Evolutionary conservation across 129 eudicot species (phyloP).

Genomic region (Pulicaria dysenterica): DNA sequence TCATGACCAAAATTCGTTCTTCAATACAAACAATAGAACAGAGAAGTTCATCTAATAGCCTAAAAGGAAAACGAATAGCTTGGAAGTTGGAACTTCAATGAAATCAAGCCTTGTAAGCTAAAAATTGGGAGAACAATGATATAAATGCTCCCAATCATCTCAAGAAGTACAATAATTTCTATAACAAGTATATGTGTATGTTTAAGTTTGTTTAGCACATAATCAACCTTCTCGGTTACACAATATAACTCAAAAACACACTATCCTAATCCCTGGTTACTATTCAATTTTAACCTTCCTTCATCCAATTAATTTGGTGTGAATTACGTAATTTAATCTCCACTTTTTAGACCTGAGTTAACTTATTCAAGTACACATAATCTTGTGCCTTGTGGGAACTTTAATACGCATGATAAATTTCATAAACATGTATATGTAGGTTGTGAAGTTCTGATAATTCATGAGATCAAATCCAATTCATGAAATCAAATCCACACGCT

Average conservation of each 20-base stretch:
- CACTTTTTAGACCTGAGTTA: neutral
- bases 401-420: neutral
- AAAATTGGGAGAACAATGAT: neutral
- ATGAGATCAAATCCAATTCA: constrained; percentile 1
- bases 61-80: neutral
- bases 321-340: neutral
- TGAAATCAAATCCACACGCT: too few species aligned
- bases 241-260: neutral
- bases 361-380: neutral
- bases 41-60: neutral
- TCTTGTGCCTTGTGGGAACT: neutral
- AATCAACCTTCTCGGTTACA: neutral
- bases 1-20: neutral
- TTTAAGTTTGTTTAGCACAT: neutral
- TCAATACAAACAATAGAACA: too few species aligned
- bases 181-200: neutral
- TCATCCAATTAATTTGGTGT: constrained; percentile 10
- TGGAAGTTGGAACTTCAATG: neutral
- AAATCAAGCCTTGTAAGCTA: neutral
- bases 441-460: neutral
- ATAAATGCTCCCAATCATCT: too few species aligned
- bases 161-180: too few species aligned
- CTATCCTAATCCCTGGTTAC: neutral
- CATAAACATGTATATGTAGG: neutral
- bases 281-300: neutral